Evolutionary conservation across 2,329 filamentous ascomycete genomes (phyloP).

Genomic region (Hortaea werneckii): DNA sequence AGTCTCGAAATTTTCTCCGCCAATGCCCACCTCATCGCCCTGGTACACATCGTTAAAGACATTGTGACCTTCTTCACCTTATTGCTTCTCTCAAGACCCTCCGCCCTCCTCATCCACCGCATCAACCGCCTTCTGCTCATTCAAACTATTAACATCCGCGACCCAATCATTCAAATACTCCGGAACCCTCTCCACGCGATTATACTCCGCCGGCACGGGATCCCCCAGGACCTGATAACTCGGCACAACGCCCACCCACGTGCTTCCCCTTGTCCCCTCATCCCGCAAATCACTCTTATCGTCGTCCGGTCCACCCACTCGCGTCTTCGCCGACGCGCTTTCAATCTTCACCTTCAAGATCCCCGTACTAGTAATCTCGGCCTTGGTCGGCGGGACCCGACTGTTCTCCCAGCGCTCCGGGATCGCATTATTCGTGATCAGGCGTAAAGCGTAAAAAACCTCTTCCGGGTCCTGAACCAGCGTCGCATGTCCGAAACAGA

Average conservation of each 20-base stretch:
- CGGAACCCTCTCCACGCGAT: slow-evolving; percentile 50
- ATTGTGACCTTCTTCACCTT: too few species aligned
- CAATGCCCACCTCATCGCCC: too few species aligned
- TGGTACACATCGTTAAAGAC: too few species aligned
- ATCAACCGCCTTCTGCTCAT: slow-evolving; percentile 25
- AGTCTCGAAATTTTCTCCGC: too few species aligned
- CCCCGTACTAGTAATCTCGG: slow-evolving; percentile 65
- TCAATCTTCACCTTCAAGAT: slow-evolving; percentile 60
- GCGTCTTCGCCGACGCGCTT: slow-evolving; percentile 66
- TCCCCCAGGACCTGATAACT: slow-evolving; percentile 54
- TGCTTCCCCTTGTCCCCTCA: slow-evolving; percentile 37
- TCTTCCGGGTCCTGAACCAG: slow-evolving; percentile 64
- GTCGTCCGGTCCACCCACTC: slow-evolving; percentile 54
- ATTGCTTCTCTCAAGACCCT: too few species aligned
- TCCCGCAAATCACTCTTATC: slow-evolving; percentile 46
- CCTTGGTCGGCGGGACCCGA: slow-evolving; percentile 58
- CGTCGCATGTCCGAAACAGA: slow-evolving; percentile 64
- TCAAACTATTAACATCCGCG: slow-evolving; percentile 35
- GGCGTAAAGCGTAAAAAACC: slow-evolving; percentile 66
- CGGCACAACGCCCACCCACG: slow-evolving; percentile 55
- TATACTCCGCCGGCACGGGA: slow-evolving; percentile 51
- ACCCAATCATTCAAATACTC: slow-evolving; percentile 50
- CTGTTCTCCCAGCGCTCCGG: slow-evolving; percentile 58
- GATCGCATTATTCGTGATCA: slow-evolving; percentile 67
- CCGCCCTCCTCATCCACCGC: slow-evolving; percentile 14